phyloP scores from a whole-genome alignment of 371 early-diverging fungal genomes.

The Smittium mucronatum region DNA sequence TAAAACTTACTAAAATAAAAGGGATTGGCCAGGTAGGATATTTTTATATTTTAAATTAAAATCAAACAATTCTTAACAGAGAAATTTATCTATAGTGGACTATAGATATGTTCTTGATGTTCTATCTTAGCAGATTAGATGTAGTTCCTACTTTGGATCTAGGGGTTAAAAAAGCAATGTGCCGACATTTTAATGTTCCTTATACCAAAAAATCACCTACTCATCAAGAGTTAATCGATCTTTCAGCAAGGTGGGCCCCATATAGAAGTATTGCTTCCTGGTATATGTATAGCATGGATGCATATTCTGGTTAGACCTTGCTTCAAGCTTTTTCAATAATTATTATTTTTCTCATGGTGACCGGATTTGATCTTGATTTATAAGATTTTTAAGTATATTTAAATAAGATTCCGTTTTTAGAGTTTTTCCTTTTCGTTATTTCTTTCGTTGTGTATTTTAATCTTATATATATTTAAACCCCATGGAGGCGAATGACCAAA shows the following conservation, averaged over 20 bases:
- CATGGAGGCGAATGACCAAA: no score
- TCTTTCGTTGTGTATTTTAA: no score
- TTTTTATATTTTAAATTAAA: not conserved
- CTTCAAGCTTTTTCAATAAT: no score
- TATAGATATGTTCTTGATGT: slow-evolving; percentile 57
- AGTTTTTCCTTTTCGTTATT: no score
- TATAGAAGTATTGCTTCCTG: slow-evolving; percentile 49
- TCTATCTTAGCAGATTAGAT: slow-evolving; percentile 42
- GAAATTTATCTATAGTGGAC: slow-evolving; percentile 35
- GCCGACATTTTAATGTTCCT: slow-evolving; percentile 36
- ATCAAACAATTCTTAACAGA: not conserved
- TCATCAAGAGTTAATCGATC: slow-evolving; percentile 33
- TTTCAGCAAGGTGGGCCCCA: slow-evolving; percentile 44
- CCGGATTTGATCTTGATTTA: no score
- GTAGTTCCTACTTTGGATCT: slow-evolving; percentile 48
- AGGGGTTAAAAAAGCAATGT: slow-evolving; percentile 46
- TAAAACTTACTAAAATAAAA: slow-evolving; percentile 35
- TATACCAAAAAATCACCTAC: slow-evolving; percentile 36
- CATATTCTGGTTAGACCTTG: no score
- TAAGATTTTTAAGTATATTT: no score
- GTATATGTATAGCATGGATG: slow-evolving; percentile 66
- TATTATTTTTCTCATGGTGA: no score
- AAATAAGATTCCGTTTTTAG: no score
- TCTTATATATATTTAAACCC: no score
- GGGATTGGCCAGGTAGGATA: slow-evolving; percentile 40